Percentiles rank a stretch among this genome's conserved stretches.
Evolutionary conservation across 2,329 filamentous ascomycete genomes (phyloP).

Genomic region (Fonsecaea nubica): DNA sequence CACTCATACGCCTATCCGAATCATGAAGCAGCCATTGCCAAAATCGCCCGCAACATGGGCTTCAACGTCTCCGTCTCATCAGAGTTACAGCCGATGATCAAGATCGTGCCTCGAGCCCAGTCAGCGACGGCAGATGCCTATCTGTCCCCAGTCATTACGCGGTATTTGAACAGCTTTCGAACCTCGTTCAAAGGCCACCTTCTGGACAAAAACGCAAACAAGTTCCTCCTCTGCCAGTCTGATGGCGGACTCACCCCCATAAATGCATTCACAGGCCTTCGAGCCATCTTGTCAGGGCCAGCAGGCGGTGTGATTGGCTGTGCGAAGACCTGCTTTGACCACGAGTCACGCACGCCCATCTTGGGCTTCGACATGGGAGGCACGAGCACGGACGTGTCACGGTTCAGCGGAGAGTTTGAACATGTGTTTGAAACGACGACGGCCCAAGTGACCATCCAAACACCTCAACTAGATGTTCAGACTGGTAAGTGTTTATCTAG

Average conservation of each 20-base stretch:
- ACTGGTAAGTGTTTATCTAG: background rate
- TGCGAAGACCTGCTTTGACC: constrained; percentile 74
- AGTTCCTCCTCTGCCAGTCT: constrained; percentile 95
- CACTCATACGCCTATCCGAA: constrained; percentile 89
- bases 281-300: constrained; percentile 85
- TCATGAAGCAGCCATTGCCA: constrained; percentile 81
- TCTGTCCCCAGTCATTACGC: constrained; percentile 77
- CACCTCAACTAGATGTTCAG: constrained; percentile 84
- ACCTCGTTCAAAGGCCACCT: constrained; percentile 81
- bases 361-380: constrained; percentile 94
- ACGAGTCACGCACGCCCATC: constrained; percentile 74
- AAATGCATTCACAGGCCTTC: constrained; percentile 76
- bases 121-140: constrained; percentile 82
- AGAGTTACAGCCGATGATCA: constrained; percentile 84
- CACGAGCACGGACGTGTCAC: constrained; percentile 82
- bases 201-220: constrained; percentile 69
- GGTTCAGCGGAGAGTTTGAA: constrained; percentile 80
- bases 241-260: constrained; percentile 69
- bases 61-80: constrained; percentile 78
- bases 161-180: constrained; percentile 65
- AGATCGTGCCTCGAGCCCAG: constrained; percentile 77
- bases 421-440: constrained; percentile 88
- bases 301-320: constrained; percentile 74
- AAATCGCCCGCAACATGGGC: constrained; percentile 77
- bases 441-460: constrained; percentile 82